phyloP scores from a whole-genome alignment of 1,139 yeast species.

The Trichomonascaceae sp. region DNA sequence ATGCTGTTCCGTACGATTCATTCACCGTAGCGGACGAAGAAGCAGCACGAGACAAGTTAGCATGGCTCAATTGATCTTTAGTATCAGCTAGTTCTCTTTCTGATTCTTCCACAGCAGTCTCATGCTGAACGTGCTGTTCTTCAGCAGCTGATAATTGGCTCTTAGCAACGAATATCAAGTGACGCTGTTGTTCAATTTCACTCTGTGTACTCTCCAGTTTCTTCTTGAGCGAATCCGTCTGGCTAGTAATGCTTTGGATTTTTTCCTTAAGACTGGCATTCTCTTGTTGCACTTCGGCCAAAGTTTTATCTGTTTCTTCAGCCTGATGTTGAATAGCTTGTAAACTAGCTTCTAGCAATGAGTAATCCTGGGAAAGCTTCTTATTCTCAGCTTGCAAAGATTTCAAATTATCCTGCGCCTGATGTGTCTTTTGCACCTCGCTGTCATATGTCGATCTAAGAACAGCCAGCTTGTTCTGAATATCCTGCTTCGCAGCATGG shows the following conservation, averaged over 20 bases:
- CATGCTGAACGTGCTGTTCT: constrained; percentile 52
- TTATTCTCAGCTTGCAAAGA: constrained; percentile 65
- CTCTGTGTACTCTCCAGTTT: constrained; percentile 47
- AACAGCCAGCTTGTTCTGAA: constrained; percentile 60
- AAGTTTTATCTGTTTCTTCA: constrained; percentile 52
- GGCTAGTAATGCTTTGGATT: constrained; percentile 61
- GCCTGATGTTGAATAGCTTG: constrained; percentile 67
- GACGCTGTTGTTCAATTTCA: constrained; percentile 55
- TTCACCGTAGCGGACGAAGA: constrained; percentile 2
- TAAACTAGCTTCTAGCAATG: constrained; percentile 74
- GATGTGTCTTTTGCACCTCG: constrained; percentile 59
- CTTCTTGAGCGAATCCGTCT: constrained; percentile 52
- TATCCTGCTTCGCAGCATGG: constrained; percentile 58
- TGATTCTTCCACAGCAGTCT: constrained; percentile 33
- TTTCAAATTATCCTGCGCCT: constrained; percentile 56
- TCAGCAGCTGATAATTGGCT: constrained; percentile 60
- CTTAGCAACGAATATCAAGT: constrained; percentile 57
- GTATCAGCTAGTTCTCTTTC: constrained; percentile 30
- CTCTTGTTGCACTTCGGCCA: constrained; percentile 61
- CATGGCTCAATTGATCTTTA: background rate
- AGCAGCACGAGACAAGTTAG: background rate
- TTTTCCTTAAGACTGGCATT: constrained; percentile 59
- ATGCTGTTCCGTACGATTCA: constrained; percentile 1
- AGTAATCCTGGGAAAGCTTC: constrained; percentile 65
- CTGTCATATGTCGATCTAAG: constrained; percentile 69